Base-by-base conservation (phyloP, 441 rosid genomes). In the Mallotus japonicus region DNA sequence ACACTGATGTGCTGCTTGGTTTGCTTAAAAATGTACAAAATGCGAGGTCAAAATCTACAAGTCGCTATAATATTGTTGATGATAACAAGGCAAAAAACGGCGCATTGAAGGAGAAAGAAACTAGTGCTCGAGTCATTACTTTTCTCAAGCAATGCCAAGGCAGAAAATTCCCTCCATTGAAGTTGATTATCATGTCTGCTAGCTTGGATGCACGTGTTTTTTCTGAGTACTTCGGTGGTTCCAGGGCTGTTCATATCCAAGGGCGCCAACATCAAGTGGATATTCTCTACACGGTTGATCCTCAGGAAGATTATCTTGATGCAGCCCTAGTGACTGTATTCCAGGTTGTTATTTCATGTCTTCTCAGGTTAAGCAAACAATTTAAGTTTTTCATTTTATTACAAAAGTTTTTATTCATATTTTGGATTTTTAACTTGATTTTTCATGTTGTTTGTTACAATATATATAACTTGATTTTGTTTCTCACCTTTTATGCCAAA, bases 181-280 rank as follows among this genome's bases (percentile, higher is more conserved):
- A 92, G 90, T 70, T 95, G 76, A 83, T 95, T 49, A 79, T 95
- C 67, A 95, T 95, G 99, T 95, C 99, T 79, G 99, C 99, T 19
- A 95, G 98, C 79, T 90, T 95, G 82, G 96, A 95, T 80, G 99
- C 98, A 28, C 91, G 88, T 44, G 83, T 85, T 74, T 95, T 95
- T 79, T 90, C 92, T 0, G 90, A 88, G 56, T 92, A 95, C 78
- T 89, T 87, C 71, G 91, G 89, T 74, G 87, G 90, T 79, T 96
- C 97, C 60, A 92, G 77, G 83, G 92, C 92, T 42, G 88, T 95
- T 81, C 98, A 87, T 64, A 76, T 95, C 80, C 85, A 84, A 79
- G 99, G 99, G 64, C 82, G 99, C 59, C 99, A 92, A 73, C 87
- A 88, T 85, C 88, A 88, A 1, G 98, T 95, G 73, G 97, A 90